Evolutionary conservation across 2,329 filamentous ascomycete genomes (phyloP).

Genomic region (Epichloe gansuensis): DNA sequence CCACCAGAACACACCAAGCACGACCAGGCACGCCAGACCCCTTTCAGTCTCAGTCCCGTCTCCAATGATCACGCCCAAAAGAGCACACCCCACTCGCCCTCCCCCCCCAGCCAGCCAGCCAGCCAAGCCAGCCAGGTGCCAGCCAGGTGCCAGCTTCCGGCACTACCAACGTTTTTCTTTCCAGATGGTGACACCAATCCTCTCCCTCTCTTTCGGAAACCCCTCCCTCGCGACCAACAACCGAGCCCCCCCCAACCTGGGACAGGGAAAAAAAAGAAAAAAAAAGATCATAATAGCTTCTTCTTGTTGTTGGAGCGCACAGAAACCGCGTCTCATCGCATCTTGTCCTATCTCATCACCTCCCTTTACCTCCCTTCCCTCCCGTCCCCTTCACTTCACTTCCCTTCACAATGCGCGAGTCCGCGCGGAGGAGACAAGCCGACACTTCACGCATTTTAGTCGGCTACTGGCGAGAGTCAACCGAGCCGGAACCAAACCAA

Average conservation of each 20-base stretch:
- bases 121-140: neutral
- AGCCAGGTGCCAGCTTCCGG: neutral
- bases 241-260: neutral
- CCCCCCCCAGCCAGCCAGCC: neutral
- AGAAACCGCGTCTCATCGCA: neutral
- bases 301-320: neutral
- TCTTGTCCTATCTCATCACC: neutral
- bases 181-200: neutral
- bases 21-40: neutral
- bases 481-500: slow-evolving; percentile 1
- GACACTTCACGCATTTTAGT: slow-evolving; percentile 1
- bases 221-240: neutral
- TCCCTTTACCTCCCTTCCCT: neutral
- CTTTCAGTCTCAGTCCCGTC: neutral
- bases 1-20: too few relatives aligned
- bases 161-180: neutral
- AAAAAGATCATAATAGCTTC: neutral
- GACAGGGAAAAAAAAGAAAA: too few relatives aligned
- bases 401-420: neutral
- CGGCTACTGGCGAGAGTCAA: slow-evolving; percentile 3
- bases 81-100: neutral
- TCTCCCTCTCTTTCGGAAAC: neutral
- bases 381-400: neutral
- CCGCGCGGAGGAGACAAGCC: neutral
- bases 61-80: neutral